Evolutionary conservation across 345 rosid genomes (phyloP).

Genomic region (Populus deltoides): DNA sequence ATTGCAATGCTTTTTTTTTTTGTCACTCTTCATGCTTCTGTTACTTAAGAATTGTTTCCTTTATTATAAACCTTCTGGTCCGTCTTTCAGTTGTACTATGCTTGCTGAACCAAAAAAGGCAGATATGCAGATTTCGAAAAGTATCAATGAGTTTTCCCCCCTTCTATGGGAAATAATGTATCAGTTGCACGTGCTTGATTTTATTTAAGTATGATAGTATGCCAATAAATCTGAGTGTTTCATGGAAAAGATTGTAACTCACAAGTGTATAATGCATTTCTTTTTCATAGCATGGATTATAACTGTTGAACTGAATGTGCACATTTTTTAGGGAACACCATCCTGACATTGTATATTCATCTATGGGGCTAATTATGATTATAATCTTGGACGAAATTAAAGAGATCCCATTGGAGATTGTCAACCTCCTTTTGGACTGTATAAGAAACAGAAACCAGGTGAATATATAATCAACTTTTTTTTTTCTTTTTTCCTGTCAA

Average conservation of each 20-base stretch:
- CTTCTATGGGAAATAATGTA: background rate
- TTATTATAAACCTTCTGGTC: background rate
- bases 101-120: background rate
- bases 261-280: background rate
- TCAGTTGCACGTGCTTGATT: background rate
- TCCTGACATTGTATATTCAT: constrained; percentile 15
- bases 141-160: background rate
- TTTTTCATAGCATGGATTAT: background rate
- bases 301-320: background rate
- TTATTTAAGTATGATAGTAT: background rate
- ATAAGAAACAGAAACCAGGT: constrained; percentile 11
- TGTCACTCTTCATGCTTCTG: background rate
- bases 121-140: no score
- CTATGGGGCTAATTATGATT: constrained; percentile 18
- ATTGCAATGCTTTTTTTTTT: background rate
- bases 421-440: background rate
- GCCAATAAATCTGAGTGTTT: background rate
- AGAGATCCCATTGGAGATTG: constrained; percentile 13
- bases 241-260: background rate
- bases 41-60: background rate
- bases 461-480: background rate
- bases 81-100: background rate
- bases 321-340: constrained; percentile 12
- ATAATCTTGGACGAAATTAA: constrained; percentile 14
- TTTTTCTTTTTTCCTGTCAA: background rate